A percentile compares a stretch with the other conserved stretches of the same genome.
Evolutionary conservation across 2,329 filamentous ascomycete genomes (phyloP).

Genomic region (Pseudopithomyces chartarum): DNA sequence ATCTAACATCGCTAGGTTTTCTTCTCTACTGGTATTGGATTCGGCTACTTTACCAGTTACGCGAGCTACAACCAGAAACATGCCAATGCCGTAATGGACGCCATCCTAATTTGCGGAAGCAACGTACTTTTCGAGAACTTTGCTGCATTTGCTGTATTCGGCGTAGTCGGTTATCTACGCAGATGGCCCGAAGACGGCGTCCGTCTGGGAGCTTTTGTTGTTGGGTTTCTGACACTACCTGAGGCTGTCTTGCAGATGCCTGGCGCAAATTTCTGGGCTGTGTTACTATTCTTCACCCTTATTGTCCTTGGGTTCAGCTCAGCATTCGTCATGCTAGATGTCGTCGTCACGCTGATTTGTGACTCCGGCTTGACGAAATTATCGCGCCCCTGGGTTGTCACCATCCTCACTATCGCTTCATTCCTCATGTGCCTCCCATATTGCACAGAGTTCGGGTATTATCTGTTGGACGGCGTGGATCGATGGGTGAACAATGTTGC

Average conservation of each 20-base stretch:
- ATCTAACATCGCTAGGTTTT: slow-evolving; percentile 49
- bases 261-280: slow-evolving; percentile 62
- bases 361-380: slow-evolving; percentile 56
- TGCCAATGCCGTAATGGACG: slow-evolving; percentile 65
- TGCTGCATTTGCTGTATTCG: slow-evolving; percentile 58
- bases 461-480: slow-evolving; percentile 60
- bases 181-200: slow-evolving; percentile 51
- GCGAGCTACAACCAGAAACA: slow-evolving; percentile 62
- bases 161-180: slow-evolving; percentile 58
- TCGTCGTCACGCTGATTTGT: slow-evolving; percentile 59
- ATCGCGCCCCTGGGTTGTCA: slow-evolving; percentile 57
- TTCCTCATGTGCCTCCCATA: slow-evolving; percentile 62
- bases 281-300: slow-evolving; percentile 64
- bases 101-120: slow-evolving; percentile 59
- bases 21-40: slow-evolving; percentile 64
- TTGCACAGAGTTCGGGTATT: slow-evolving; percentile 63
- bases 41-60: slow-evolving; percentile 62
- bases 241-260: slow-evolving; percentile 63
- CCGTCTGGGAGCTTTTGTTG: slow-evolving; percentile 59
- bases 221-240: slow-evolving; percentile 64
- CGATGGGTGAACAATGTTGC: slow-evolving; percentile 62
- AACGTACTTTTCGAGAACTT: slow-evolving; percentile 64
- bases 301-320: slow-evolving; percentile 64
- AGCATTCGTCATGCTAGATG: slow-evolving; percentile 65
- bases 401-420: slow-evolving; percentile 53